Evolutionary conservation across 2,329 filamentous ascomycete species (phyloP).

Genomic region (Calonectria naviculata): DNA sequence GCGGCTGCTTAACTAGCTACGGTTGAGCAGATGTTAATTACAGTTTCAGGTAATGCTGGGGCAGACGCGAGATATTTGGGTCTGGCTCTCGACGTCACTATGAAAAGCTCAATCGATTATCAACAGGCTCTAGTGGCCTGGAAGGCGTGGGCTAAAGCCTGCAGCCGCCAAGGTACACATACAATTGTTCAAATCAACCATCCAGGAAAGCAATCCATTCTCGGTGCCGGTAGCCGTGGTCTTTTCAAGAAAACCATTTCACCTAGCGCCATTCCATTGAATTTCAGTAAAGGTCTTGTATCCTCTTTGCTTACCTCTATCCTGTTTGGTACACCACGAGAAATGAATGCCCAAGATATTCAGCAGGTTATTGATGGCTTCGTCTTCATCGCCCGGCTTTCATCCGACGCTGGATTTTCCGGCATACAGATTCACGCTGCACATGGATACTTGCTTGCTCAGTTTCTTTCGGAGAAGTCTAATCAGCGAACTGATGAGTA

Average conservation of each 20-base stretch:
- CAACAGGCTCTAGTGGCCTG: background rate
- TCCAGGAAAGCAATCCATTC: background rate
- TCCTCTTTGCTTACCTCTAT: background rate
- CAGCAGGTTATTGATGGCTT: background rate
- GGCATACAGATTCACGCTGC: background rate
- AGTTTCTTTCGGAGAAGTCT: background rate
- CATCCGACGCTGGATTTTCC: background rate
- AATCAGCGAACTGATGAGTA: background rate
- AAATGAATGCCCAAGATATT: background rate
- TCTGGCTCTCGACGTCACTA: background rate
- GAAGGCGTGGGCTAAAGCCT: background rate
- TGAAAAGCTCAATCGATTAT: background rate
- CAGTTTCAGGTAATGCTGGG: background rate
- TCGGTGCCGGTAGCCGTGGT: background rate
- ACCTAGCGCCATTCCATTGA: background rate
- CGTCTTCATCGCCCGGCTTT: background rate
- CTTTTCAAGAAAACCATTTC: background rate
- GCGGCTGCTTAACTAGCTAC: background rate
- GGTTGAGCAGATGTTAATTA: background rate
- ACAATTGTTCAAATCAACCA: background rate
- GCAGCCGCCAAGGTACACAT: background rate
- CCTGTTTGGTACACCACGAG: background rate
- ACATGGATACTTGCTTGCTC: background rate
- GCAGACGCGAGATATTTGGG: background rate
- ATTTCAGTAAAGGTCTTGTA: background rate